phyloP scores from a whole-genome alignment of 176 grass and related monocot species.

The Carex cristatella region DNA sequence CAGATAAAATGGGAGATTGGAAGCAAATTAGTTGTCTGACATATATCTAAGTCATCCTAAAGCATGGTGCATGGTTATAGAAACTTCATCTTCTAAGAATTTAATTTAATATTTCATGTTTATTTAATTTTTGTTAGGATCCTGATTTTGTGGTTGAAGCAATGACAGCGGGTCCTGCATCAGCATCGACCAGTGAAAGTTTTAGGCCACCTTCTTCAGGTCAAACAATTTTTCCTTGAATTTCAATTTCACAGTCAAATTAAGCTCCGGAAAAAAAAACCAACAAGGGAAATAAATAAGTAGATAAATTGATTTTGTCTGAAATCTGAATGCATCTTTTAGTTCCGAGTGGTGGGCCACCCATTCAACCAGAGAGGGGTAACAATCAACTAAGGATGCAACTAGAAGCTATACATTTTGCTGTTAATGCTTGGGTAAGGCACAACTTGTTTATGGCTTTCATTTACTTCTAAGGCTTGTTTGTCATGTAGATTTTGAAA shows the following conservation, averaged over 20 bases:
- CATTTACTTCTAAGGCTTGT: background rate
- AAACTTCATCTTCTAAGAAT: background rate
- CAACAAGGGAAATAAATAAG: background rate
- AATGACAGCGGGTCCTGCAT: slow-evolving; percentile 54
- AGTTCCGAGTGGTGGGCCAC: slow-evolving; percentile 50
- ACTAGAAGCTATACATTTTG: slow-evolving; percentile 61
- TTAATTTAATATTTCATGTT: background rate
- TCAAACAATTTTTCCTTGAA: slow-evolving; percentile 13
- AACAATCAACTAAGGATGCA: slow-evolving; percentile 58
- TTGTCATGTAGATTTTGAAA: background rate
- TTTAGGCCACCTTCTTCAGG: slow-evolving; percentile 51
- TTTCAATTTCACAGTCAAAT: background rate
- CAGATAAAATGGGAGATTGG: background rate
- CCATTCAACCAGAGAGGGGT: slow-evolving; percentile 34
- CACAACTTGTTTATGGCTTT: background rate
- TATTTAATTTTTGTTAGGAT: slow-evolving; percentile 40
- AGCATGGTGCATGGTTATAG: background rate
- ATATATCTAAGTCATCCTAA: background rate
- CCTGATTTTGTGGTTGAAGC: slow-evolving; percentile 63
- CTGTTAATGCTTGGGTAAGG: slow-evolving; percentile 91
- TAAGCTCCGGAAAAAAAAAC: background rate
- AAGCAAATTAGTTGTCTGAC: background rate
- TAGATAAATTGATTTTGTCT: background rate
- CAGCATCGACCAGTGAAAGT: slow-evolving; percentile 44
- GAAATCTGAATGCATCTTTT: slow-evolving; percentile 25